Base-by-base conservation (phyloP, 257 asterid genomes). In the Primulina tabacum region DNA sequence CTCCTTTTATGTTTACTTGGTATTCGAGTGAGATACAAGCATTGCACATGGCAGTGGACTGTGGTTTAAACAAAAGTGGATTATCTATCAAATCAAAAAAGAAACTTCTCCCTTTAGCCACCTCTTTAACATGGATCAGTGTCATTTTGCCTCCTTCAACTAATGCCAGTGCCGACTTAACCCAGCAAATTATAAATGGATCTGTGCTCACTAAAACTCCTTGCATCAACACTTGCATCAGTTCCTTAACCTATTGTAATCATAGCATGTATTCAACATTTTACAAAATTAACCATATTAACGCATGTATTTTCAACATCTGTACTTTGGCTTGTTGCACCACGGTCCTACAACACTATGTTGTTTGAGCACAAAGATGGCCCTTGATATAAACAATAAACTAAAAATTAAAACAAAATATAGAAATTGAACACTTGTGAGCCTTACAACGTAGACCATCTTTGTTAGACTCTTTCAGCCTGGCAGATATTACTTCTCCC, bases 401-500 rank as follows among this genome's bases (percentile, higher is more conserved):
- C 55, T n/a, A 28, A 66, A 37, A 20, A 21, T 21, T 30, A 66
- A 62, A 28, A 47, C 30, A 35, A 38, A 71, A 64, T 0, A 33
- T 29, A 70, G 67, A 2, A 66, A 38, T 10, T 52, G 63, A 64
- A n/a, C 17, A 24, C 24, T 69, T 61, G 53, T 60, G 58, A 29
- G 7, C 12, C 90, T 40, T 90, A 93, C 99, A 85, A 62, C 83
- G 91, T 58, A 93, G 77, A 66, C 99, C 99, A 30, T 79, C 74
- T 8, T 64, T 68, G 3, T 85, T 82, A 16, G 97, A 93, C 72
- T 87, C 96, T 77, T 75, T 84, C 9, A 93, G 88, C 34, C 77
- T 87, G 50, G 90, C 96, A 7, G 83, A 76, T 75, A 93, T 87
- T 70, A 93, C 84, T 78, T 93, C 96, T 71, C 99, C 99, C 61